A percentile compares a stretch with the other conserved stretches of the same genome.
Evolutionary conservation across 2,329 filamentous ascomycete genomes (phyloP).

Genomic region (Apiospora arundinis): DNA sequence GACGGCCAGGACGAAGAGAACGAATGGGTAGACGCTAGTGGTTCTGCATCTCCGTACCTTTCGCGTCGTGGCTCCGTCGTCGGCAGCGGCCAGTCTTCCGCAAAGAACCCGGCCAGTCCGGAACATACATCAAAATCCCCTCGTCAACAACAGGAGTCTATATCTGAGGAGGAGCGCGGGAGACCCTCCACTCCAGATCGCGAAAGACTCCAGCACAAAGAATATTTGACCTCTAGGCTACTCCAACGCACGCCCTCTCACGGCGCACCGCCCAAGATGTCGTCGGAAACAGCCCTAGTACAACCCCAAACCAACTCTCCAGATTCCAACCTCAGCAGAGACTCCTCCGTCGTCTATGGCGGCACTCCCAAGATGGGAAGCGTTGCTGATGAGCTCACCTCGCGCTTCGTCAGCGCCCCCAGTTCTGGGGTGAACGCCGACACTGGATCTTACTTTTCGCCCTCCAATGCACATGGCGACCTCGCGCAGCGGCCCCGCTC

Average conservation of each 20-base stretch:
- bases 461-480: constrained; percentile 40
- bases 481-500: constrained; percentile 50
- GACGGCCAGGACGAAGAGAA: constrained; percentile 55
- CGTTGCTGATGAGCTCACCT: constrained; percentile 58
- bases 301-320: constrained; percentile 44
- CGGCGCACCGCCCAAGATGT: constrained; percentile 69
- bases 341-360: constrained; percentile 46
- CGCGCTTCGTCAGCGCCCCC: constrained; percentile 62
- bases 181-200: constrained; percentile 43
- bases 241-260: constrained; percentile 69
- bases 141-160: constrained; percentile 30
- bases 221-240: constrained; percentile 71
- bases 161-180: constrained; percentile 24
- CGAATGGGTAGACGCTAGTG: constrained; percentile 73
- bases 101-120: constrained; percentile 39
- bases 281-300: constrained; percentile 61
- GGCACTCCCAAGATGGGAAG: constrained; percentile 45
- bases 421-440: constrained; percentile 57
- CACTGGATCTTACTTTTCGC: constrained; percentile 57
- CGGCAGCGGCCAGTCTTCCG: constrained; percentile 55
- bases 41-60: constrained; percentile 65
- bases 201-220: constrained; percentile 60
- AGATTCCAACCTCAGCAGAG: constrained; percentile 45
- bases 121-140: constrained; percentile 42
- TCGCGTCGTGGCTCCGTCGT: constrained; percentile 57